A percentile compares a stretch with the other conserved stretches of the same genome.
Conservation (phyloP, 345 rosid genomes). For the Toxicodendron radicans region DNA sequence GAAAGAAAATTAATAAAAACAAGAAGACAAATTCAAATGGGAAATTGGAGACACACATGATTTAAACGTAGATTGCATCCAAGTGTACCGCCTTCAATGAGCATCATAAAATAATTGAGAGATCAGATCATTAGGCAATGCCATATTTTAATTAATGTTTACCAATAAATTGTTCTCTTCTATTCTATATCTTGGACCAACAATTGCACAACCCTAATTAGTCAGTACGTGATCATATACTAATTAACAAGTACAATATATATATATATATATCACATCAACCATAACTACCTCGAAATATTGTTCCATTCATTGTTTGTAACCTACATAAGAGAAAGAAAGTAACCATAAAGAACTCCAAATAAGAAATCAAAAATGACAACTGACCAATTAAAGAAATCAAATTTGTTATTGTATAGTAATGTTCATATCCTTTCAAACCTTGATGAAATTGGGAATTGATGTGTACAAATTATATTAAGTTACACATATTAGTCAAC, state of each 20-base stretch:
- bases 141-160: not conserved
- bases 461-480: too few species aligned
- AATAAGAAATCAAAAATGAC: not conserved
- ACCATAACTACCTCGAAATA: too few species aligned
- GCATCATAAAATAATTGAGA: not conserved
- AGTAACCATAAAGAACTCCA: not conserved
- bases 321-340: too few species aligned
- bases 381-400: too few species aligned
- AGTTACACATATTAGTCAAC: too few species aligned
- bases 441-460: too few species aligned
- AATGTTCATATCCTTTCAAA: too few species aligned
- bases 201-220: not conserved
- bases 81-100: constrained; percentile 20
- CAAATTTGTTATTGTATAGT: too few species aligned
- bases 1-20: constrained; percentile 6
- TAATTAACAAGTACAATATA: not conserved
- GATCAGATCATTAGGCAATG: not conserved
- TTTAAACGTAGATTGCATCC: constrained; percentile 9
- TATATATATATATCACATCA: not conserved
- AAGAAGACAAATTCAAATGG: constrained; percentile 16
- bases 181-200: not conserved
- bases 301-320: not conserved
- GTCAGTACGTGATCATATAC: not conserved
- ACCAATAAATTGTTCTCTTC: too few species aligned
- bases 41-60: constrained; percentile 5